Evolutionary conservation across 2,329 filamentous ascomycete genomes (phyloP).

Genomic region (Clarireedia homoeocarpa): DNA sequence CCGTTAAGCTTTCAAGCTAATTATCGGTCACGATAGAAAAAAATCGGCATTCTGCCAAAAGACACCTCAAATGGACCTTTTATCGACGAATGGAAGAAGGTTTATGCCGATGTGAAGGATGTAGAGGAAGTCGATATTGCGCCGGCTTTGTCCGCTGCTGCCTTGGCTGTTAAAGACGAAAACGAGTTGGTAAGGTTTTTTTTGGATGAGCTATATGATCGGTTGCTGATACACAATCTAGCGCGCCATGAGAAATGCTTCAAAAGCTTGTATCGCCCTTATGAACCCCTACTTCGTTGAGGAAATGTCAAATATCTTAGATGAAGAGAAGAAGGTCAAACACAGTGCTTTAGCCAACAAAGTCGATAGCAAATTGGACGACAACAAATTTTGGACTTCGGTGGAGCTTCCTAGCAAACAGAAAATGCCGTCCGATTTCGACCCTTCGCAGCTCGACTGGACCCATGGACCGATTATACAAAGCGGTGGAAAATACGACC

Average conservation of each 20-base stretch:
- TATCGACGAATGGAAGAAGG: conserved; percentile 90
- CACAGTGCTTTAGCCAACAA: conserved; percentile 81
- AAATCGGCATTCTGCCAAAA: conserved; percentile 80
- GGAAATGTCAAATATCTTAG: conserved; percentile 93
- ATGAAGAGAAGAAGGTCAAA: conserved; percentile 94
- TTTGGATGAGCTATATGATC: conserved; percentile 1
- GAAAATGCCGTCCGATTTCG: conserved; percentile 81
- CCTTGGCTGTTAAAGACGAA: conserved; percentile 91
- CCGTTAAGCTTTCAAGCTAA: no score
- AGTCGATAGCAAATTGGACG: conserved; percentile 85
- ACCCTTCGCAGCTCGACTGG: conserved; percentile 87
- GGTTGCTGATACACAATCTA: conserved; percentile 25
- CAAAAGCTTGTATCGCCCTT: conserved; percentile 85
- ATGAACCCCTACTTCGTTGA: conserved; percentile 97
- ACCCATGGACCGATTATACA: conserved; percentile 84
- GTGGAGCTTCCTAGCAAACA: conserved; percentile 59
- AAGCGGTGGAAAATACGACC: conserved; percentile 90
- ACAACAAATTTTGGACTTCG: conserved; percentile 86
- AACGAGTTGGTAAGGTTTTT: conserved; percentile 59
- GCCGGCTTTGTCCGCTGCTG: conserved; percentile 69
- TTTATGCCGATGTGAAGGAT: conserved; percentile 71
- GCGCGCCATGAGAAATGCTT: conserved; percentile 88
- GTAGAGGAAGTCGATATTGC: conserved; percentile 84
- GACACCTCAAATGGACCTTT: conserved; percentile 82
- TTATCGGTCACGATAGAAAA: conserved; percentile 50